Base-by-base conservation (phyloP, 1,139 yeast genomes). In the Hyphopichia buzzinii region DNA sequence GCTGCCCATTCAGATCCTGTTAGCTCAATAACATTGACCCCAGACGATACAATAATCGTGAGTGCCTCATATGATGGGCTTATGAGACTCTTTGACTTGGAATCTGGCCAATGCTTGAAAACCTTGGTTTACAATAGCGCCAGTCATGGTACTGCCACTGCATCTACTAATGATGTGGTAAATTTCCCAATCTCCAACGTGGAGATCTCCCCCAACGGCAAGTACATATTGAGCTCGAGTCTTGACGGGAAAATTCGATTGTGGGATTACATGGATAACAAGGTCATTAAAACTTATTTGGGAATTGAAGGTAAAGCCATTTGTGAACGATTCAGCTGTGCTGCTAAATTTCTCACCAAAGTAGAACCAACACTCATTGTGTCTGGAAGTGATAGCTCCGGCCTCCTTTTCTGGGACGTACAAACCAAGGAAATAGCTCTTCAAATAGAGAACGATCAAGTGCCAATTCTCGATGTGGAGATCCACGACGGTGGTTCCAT, bases 1-100 rank as follows among this genome's bases (percentile, higher is more conserved):
- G 87, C 96, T 13, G 97, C 98, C 0, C 98, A 92, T 57, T 79
- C 95, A 0, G 97, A 89, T 48, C 95, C 97, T 0, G 85, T 92
- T 1, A 80, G 87, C 32, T 74, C 87, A 0, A 67, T 90, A 1
- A 80, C 86, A 46, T 64, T 92, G 36, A 72, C 80, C 2, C 83
- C 81, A 37, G 98, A 92, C 52, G 86, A 92, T 33, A 76, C 96
- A 0, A 77, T 94, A 26, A 74, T 92, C 13, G 86, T 83, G 3
- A 84, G 96, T 44, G 95, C 95, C 0, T 84, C 96, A 3, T 86
- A 84, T 54, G 98, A 92, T 58, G 98, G 98, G 3, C 67, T 85
- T 43, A 81, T 87, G 77, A 69, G 98, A 37, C 63, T 92, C 25
- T 92, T 95, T 68, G 97, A 90, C 58, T 76, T 90, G 26, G 83